Percentiles rank a stretch among this genome's conserved stretches.
phyloP scores from a whole-genome alignment of 2,329 filamentous ascomycete species.

The Fusarium virguliforme region DNA sequence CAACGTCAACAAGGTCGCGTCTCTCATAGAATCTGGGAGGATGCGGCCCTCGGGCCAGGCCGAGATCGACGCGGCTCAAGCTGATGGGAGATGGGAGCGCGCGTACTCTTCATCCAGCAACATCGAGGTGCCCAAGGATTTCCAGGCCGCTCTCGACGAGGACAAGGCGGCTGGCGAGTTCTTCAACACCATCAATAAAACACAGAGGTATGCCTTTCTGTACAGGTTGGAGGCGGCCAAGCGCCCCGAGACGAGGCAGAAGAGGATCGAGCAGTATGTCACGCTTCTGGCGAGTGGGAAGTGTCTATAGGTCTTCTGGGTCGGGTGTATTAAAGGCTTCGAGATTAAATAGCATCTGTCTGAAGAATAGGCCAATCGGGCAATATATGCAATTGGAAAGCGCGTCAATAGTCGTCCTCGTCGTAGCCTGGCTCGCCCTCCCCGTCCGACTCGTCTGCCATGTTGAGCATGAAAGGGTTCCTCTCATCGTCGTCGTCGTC shows the following conservation, averaged over 20 bases:
- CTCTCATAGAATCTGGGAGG: conserved; percentile 61
- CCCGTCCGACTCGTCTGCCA: conserved; percentile 56
- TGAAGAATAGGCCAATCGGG: not conserved
- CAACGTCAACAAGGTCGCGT: conserved; percentile 69
- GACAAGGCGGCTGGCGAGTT: conserved; percentile 56
- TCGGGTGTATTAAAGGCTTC: conserved; percentile 22
- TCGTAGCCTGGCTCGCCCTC: conserved; percentile 44
- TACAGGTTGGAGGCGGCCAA: conserved; percentile 63
- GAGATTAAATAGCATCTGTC: conserved; percentile 10
- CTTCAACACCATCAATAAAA: conserved; percentile 63
- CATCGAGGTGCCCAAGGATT: conserved; percentile 65
- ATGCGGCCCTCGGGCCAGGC: conserved; percentile 66
- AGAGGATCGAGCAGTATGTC: conserved; percentile 61
- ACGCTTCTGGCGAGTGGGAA: conserved; percentile 55
- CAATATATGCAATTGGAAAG: not conserved
- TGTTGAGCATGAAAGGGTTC: conserved; percentile 52
- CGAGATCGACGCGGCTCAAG: conserved; percentile 69
- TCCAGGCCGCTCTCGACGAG: conserved; percentile 60
- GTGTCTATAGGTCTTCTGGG: conserved; percentile 34
- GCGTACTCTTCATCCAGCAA: conserved; percentile 69
- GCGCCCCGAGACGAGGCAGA: conserved; percentile 55
- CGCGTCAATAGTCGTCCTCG: conserved; percentile 36
- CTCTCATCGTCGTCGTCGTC: conserved; percentile 45
- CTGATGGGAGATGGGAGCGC: conserved; percentile 71
- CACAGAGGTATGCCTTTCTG: conserved; percentile 64